Evolutionary conservation across 495 filamentous ascomycete species (phyloP), one percentile per base, ranked within the genome.

Genomic region (Podospora pseudopauciseta): DNA sequence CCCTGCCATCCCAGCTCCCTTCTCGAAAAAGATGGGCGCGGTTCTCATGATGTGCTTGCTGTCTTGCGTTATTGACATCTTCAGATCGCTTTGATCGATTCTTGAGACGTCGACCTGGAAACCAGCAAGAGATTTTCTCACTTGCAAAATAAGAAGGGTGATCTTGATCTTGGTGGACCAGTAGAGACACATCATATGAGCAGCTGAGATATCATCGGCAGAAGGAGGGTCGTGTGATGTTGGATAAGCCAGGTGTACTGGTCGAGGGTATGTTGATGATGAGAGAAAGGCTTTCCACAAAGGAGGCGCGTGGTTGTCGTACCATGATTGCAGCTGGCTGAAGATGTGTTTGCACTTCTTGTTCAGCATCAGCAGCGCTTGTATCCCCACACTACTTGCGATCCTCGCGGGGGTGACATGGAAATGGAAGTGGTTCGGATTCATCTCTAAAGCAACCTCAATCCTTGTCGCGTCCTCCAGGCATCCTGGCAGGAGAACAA

Each of bases 401-500:
- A 49, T 49, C 2, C 39, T 49, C 39, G 5, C 15, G 9, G 39
- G 6, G 5, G 2, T 13, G 11, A 5, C 34, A 39, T 34, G 19
- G 7, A 19, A 3, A 34, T 11, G 0, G 18, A 0, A 20, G 2
- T 44, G 61, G 27, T 7, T 27, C 15, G 32, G 13, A 19, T 19
- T 20, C 18, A 15, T 20, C 5, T 49, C n/a, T 5, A 49, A 23
- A 11, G 20, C 59, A 18, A 18, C 23, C 30, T 28, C 59, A 7
- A 63, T 27, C 15, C 9, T 34, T 18, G 63, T 32, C 5, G 53
- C 5, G 13, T 56, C 60, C 60, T 64, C 23, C 27, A 68, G 66
- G 5, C 63, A 58, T 5, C 6, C 7, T 55, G 66, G 66, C 4
- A 68, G 9, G 15, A 64, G 49, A n/a, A 68, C 66, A 26, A 68